phyloP scores from a whole-genome alignment of 192 early-diverging fungal genomes.

The Chytriomyces sp. region DNA sequence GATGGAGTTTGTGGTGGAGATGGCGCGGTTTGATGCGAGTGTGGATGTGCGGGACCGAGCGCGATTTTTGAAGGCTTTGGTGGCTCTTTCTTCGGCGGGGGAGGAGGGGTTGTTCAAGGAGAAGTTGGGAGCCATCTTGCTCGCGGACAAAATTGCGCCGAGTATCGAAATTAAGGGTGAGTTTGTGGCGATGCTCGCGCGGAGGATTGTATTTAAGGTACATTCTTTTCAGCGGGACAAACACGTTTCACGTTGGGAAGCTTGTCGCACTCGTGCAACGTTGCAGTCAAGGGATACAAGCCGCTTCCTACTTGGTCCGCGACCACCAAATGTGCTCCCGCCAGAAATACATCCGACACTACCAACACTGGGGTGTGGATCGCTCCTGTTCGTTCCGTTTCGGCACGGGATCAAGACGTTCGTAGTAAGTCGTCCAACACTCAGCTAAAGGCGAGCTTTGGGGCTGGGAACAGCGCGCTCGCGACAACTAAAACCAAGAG shows the following conservation, averaged over 20 bases:
- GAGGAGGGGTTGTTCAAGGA: constrained; percentile 43
- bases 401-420: not conserved
- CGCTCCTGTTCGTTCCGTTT: constrained; percentile 3
- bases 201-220: not conserved
- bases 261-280: constrained; percentile 49
- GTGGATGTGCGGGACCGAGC: constrained; percentile 92
- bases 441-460: constrained; percentile 35
- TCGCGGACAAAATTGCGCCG: constrained; percentile 40
- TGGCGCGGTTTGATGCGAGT: constrained; percentile 87
- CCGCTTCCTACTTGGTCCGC: constrained; percentile 80
- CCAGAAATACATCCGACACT: constrained; percentile 39
- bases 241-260: constrained; percentile 44
- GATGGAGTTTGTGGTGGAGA: constrained; percentile 76
- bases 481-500: constrained; percentile 20
- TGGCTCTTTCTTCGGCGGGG: constrained; percentile 29
- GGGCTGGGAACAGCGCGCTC: constrained; percentile 38
- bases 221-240: constrained; percentile 18
- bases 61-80: constrained; percentile 66
- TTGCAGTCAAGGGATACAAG: constrained; percentile 63
- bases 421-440: constrained; percentile 10
- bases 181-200: not conserved
- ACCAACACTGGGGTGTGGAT: constrained; percentile 15
- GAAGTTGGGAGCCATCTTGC: constrained; percentile 61
- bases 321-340: constrained; percentile 52
- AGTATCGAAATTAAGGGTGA: constrained; percentile 27